Evolutionary conservation across 2,329 filamentous ascomycete genomes (phyloP).

Genomic region (Monosporascus sp.): DNA sequence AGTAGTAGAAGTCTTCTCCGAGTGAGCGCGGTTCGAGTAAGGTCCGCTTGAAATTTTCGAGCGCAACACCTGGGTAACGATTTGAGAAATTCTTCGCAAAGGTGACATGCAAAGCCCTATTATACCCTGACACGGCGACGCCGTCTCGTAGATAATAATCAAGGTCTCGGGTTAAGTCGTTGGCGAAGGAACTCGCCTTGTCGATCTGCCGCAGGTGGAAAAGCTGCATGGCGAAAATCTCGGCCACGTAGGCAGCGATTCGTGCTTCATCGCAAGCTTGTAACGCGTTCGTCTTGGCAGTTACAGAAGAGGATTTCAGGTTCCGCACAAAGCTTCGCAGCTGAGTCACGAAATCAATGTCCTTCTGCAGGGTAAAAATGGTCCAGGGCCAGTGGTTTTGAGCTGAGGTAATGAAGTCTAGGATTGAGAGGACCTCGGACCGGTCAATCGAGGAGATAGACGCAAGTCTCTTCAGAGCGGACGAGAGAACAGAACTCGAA

Average conservation of each 20-base stretch:
- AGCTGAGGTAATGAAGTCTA: constrained; percentile 82
- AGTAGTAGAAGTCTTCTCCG: constrained; percentile 79
- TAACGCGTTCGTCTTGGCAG: constrained; percentile 49
- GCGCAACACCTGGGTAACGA: constrained; percentile 66
- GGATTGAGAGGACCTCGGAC: constrained; percentile 65
- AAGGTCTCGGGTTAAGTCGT: constrained; percentile 67
- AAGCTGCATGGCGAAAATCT: constrained; percentile 85
- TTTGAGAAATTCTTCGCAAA: constrained; percentile 78
- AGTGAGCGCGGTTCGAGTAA: constrained; percentile 59
- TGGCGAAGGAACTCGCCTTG: constrained; percentile 59
- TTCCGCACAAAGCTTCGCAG: constrained; percentile 65
- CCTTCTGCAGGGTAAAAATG: constrained; percentile 71
- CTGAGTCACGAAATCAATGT: constrained; percentile 66
- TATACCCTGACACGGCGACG: constrained; percentile 76
- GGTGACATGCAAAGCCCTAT: constrained; percentile 78
- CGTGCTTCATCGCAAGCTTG: constrained; percentile 59
- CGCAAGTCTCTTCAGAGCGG: constrained; percentile 66
- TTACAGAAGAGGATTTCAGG: constrained; percentile 46
- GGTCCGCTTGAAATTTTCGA: constrained; percentile 79
- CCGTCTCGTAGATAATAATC: constrained; percentile 77
- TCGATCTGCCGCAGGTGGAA: constrained; percentile 78
- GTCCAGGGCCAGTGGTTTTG: constrained; percentile 97
- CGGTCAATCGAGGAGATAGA: constrained; percentile 59
- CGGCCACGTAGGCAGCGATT: constrained; percentile 76
- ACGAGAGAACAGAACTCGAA: constrained; percentile 62